Base-by-base conservation (phyloP, 1,284 basidiomycete genomes). In the Leucoagaricus sp. region DNA sequence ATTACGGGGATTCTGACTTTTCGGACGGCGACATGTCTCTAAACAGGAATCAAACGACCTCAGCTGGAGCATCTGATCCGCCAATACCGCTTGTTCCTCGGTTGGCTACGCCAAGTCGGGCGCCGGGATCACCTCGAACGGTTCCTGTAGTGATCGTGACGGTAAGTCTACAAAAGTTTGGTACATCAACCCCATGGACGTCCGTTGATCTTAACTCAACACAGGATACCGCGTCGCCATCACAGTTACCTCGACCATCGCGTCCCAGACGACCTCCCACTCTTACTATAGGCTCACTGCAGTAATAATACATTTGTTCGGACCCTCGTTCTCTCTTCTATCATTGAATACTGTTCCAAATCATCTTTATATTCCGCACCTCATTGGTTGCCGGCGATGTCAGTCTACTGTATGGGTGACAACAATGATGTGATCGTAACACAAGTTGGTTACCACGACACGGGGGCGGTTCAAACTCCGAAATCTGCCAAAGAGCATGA, bases 401-500 rank as follows among this genome's bases (percentile, higher is more conserved):
- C n/a, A n/a, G n/a, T n/a, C n/a, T n/a, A n/a, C n/a, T n/a, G n/a
- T n/a, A n/a, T n/a, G n/a, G n/a, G n/a, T n/a, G n/a, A n/a, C 38
- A 55, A 47, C 19, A 25, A 13, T 26, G 45, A 44, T 44, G 15
- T 45, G 47, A 55, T 34, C 25, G 53, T 34, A 46, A 36, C 47
- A 45, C 25, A 21, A 4, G 46, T 42, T 45, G 51, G 56, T 58
- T 48, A 53, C 52, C 45, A 57, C 52, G 48, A 54, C 34, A 41
- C 46, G 19, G n/a, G 17, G 28, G 26, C 40, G 49, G 60, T 70
- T 70, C 44, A 64, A 65, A 69, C 61, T 70, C 69, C 67, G 69
- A 61, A 45, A 49, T 21, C 41, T 49, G 53, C 40, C 42, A 54
- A 50, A 23, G 36, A 49, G 17, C 12, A 46, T 29, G n/a, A 34